phyloP scores from a whole-genome alignment of 768 basidiomycete genomes.

The Lactarius akahatsu region DNA sequence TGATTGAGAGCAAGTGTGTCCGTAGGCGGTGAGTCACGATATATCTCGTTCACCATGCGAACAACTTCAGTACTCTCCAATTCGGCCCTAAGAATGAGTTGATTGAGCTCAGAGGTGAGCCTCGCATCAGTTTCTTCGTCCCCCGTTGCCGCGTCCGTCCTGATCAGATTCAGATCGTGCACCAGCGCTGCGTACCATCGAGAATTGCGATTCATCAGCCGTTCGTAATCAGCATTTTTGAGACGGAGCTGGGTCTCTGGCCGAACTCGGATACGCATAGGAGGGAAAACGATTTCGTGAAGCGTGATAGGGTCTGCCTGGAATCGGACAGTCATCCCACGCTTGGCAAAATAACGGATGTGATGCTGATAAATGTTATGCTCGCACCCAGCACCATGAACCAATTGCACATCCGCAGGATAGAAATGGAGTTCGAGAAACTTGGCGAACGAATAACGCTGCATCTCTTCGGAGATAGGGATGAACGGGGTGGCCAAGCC shows the following conservation, averaged over 20 bases:
- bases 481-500: slow-evolving; percentile 83
- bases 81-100: slow-evolving; percentile 70
- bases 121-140: slow-evolving; percentile 69
- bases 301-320: slow-evolving; percentile 79
- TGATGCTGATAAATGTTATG: slow-evolving; percentile 96
- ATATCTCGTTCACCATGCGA: slow-evolving; percentile 71
- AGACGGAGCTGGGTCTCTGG: slow-evolving; percentile 86
- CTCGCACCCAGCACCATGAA: slow-evolving; percentile 86
- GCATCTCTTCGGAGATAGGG: slow-evolving; percentile 87
- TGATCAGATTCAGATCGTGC: slow-evolving; percentile 73
- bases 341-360: slow-evolving; percentile 83
- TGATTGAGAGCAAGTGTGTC: slow-evolving; percentile 88
- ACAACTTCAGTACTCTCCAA: slow-evolving; percentile 71
- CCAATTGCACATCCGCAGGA: slow-evolving; percentile 78
- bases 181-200: slow-evolving; percentile 74
- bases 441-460: slow-evolving; percentile 91
- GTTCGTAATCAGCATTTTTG: slow-evolving; percentile 88
- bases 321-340: slow-evolving; percentile 84
- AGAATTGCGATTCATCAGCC: slow-evolving; percentile 67
- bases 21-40: slow-evolving; percentile 73
- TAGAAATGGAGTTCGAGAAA: slow-evolving; percentile 97
- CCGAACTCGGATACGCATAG: slow-evolving; percentile 79
- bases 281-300: slow-evolving; percentile 87
- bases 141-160: slow-evolving; percentile 75
- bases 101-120: slow-evolving; percentile 61